Conservation (phyloP, 2,329 filamentous ascomycete species). For the Arthroderma uncinatum region DNA sequence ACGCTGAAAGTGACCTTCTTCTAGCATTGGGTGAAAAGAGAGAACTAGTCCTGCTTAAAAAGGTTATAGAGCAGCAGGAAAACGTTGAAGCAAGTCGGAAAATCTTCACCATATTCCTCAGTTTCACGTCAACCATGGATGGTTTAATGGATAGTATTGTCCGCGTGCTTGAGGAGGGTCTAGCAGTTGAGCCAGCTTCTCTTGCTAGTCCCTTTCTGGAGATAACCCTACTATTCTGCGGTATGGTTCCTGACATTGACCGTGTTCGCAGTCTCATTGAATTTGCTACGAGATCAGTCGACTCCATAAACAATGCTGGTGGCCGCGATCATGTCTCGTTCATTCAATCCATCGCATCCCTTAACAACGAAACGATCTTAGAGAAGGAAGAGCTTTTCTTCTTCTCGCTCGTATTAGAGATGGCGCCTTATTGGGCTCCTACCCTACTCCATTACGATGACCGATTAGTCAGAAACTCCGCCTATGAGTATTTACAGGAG, state of each 20-base stretch:
- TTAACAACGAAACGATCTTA: conserved; percentile 29
- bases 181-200: conserved; percentile 42
- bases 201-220: conserved; percentile 47
- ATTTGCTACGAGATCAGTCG: conserved; percentile 36
- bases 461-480: conserved; percentile 34
- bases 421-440: conserved; percentile 42
- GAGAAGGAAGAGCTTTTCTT: conserved; percentile 27
- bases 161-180: conserved; percentile 43
- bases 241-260: conserved; percentile 27
- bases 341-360: conserved; percentile 39
- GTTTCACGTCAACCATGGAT: conserved; percentile 39
- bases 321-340: conserved; percentile 41
- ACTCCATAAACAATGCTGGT: conserved; percentile 39
- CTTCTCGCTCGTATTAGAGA: conserved; percentile 27
- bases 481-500: conserved; percentile 34
- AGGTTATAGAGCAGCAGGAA: conserved; percentile 53
- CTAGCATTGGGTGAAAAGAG: conserved; percentile 25
- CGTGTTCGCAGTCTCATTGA: conserved; percentile 31
- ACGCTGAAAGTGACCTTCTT: conserved; percentile 26
- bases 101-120: conserved; percentile 49
- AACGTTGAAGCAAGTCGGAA: conserved; percentile 41
- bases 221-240: conserved; percentile 46
- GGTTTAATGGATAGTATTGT: conserved; percentile 41
- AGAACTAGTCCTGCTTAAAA: conserved; percentile 42
- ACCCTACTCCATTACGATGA: conserved; percentile 43